Evolutionary conservation across 352 stramenopile species (phyloP).

Genomic region (Phytopythium aichiense): DNA sequence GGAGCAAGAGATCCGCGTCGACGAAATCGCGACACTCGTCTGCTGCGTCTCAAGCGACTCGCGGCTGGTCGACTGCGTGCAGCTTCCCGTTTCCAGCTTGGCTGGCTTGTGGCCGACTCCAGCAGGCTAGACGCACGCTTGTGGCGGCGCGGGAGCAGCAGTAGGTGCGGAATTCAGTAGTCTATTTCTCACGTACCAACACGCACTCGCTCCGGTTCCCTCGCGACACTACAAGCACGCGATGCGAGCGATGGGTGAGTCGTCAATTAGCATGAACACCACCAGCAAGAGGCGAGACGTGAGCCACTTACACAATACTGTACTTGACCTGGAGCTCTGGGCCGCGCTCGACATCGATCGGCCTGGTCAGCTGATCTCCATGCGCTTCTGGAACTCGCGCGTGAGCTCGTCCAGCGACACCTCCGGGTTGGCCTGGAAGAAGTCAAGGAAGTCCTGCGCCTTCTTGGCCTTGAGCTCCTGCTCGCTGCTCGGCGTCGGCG

Average conservation of each 20-base stretch:
- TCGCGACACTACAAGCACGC: background rate
- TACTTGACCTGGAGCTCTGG: conserved; percentile 2
- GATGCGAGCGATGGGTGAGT: background rate
- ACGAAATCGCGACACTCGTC: conserved; percentile 19
- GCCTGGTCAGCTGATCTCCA: conserved; percentile 47
- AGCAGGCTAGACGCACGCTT: background rate
- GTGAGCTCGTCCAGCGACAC: conserved; percentile 64
- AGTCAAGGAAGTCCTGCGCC: conserved; percentile 69
- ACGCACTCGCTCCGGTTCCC: background rate
- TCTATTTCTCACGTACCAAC: conserved; percentile 1
- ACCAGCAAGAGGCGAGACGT: background rate
- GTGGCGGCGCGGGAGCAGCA: background rate
- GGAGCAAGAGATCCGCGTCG: background rate
- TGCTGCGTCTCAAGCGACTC: conserved; percentile 30
- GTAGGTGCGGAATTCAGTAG: background rate
- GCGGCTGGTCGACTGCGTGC: conserved; percentile 17
- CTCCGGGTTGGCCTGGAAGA: conserved; percentile 65
- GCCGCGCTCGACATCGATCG: background rate
- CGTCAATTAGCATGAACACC: background rate
- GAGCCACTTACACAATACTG: conserved; percentile 5
- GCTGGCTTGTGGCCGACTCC: background rate
- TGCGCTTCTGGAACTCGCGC: conserved; percentile 68
- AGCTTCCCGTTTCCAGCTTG: background rate
- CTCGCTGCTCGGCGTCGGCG: background rate
- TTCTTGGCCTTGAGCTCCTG: conserved; percentile 27